phyloP scores from a whole-genome alignment of 2,329 filamentous ascomycete genomes.

The Aspergillus amoenus region DNA sequence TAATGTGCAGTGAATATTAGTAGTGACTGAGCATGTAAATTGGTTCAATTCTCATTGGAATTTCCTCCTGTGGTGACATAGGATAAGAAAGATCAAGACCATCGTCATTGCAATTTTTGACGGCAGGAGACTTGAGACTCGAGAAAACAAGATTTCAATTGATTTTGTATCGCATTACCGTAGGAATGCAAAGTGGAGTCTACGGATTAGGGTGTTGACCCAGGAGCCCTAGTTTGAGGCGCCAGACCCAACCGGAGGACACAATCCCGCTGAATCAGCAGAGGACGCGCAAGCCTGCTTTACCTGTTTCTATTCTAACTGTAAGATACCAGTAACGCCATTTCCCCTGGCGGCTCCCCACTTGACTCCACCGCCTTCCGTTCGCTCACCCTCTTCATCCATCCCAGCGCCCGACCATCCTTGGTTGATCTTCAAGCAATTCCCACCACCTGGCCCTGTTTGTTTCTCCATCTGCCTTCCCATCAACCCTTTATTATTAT shows the following conservation, averaged over 20 bases:
- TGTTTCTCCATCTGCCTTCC: slow-evolving; percentile 9
- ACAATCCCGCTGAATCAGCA: slow-evolving; percentile 27
- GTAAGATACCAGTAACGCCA: slow-evolving; percentile 5
- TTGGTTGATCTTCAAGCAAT: slow-evolving; percentile 10
- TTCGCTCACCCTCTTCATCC: slow-evolving; percentile 1
- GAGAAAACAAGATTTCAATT: background rate
- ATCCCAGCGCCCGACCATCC: slow-evolving; percentile 12
- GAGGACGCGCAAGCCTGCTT: slow-evolving; percentile 34
- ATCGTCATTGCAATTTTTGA: background rate
- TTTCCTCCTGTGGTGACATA: background rate
- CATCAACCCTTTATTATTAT: background rate
- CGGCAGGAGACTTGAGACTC: background rate
- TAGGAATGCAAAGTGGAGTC: background rate
- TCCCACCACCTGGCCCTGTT: slow-evolving; percentile 9
- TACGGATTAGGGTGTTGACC: background rate
- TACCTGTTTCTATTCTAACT: slow-evolving; percentile 23
- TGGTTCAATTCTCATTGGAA: background rate
- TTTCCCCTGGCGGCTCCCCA: slow-evolving; percentile 6
- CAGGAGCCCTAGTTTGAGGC: background rate
- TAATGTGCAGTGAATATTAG: background rate
- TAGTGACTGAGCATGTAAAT: background rate
- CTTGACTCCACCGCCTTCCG: background rate
- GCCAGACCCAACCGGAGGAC: background rate
- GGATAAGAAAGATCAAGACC: background rate
- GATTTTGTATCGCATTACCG: background rate